Conservation (phyloP, 2,329 filamentous ascomycete species). For the Aspergillus niger region DNA sequence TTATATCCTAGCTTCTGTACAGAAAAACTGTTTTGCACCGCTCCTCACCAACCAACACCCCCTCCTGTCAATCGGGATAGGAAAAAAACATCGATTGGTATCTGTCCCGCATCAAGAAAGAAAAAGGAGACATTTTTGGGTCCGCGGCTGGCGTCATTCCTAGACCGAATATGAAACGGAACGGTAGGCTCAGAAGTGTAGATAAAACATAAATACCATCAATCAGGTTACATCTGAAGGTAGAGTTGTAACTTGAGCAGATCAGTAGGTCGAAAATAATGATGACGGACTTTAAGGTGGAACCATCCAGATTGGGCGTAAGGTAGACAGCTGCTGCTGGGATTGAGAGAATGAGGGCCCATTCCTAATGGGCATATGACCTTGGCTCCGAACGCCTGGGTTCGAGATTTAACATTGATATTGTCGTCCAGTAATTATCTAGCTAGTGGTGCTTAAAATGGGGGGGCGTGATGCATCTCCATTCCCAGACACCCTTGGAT, state of each 20-base stretch:
- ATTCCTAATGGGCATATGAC: conserved; percentile 22
- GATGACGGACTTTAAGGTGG: conserved; percentile 25
- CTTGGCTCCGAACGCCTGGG: conserved; percentile 15
- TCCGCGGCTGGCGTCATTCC: background rate
- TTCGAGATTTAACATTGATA: background rate
- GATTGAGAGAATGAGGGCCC: conserved; percentile 12
- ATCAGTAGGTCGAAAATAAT: conserved; percentile 14
- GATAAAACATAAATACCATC: background rate
- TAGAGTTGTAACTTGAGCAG: background rate
- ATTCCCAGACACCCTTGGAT: background rate
- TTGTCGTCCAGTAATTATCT: background rate
- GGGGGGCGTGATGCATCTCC: background rate
- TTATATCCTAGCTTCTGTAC: background rate
- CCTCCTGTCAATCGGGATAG: background rate
- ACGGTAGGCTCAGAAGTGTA: background rate
- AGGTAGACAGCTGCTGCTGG: conserved; percentile 15
- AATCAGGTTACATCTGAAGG: background rate
- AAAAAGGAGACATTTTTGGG: background rate
- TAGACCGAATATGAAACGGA: background rate
- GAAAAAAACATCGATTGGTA: background rate
- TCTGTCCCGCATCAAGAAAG: background rate
- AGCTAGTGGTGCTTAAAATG: background rate
- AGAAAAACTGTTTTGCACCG: too few relatives aligned
- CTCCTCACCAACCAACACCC: background rate
- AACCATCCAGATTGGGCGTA: conserved; percentile 23